Base-by-base conservation (phyloP, 371 early-diverging fungal species). In the Choanephora cucurbitarum region DNA sequence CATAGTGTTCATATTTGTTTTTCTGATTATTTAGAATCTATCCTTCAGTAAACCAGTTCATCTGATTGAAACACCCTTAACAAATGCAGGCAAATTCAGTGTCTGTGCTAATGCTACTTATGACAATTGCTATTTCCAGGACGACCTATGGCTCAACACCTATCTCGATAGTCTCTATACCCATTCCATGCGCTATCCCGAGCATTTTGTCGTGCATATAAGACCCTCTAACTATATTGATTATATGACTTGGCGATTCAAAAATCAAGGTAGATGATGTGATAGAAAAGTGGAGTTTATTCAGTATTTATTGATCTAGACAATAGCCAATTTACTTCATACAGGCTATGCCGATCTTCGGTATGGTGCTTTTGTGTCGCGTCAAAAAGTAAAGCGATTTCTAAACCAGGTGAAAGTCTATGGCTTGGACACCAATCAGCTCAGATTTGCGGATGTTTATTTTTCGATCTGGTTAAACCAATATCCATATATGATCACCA, bases 321-420 rank as follows among this genome's bases (percentile, higher is more conserved):
- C n/a, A n/a, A n/a, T n/a, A 77, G 78, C 61, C n/a, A 56, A 70
- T n/a, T 75, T 66, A 19, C 49, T 84, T 55, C 85, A 86, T 60
- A 66, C 85, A 5, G 87, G 85, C 15, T 86, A 80, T 54, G 73
- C 79, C 43, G 79, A 85, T 76, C 60, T 86, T 50, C 80, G 85
- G 9, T 81, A 79, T 53, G 87, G 87, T 22, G 77, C 83, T 10
- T 81, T 78, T 55, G 52, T 79, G 3, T 71, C 84, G 22, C 66
- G 76, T 9, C 64, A 65, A 37, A 72, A 73, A 57, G 81, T 77
- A 0, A 75, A 78, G 48, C 55, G 67, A 0, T 77, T 85, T 53
- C 31, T 84, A 22, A 69, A 68, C 17, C 84, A 83, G 50, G 49
- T 74, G 67, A 72, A 39, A 60, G 54, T 15, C 45, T 58, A 52